Evolutionary conservation across 179 eudicot species (phyloP).

Genomic region (Sideroxylon spinosum): DNA sequence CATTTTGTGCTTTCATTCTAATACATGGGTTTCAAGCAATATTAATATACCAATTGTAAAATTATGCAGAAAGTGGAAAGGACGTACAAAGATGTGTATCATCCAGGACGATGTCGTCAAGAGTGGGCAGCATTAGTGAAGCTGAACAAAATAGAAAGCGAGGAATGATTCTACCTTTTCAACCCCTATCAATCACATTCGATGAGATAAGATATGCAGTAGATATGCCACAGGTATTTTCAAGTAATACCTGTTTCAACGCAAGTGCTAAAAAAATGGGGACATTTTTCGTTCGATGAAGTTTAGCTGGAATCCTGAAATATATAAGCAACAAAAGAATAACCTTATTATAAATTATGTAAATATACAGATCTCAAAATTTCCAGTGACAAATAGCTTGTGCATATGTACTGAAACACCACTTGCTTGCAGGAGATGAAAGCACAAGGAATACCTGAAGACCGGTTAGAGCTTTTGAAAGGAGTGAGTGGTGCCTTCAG

Average conservation of each 20-base stretch:
- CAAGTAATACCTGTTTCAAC: background rate
- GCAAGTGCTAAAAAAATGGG: background rate
- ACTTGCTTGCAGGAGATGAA: constrained; percentile 55
- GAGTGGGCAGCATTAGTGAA: constrained; percentile 12
- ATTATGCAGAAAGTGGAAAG: constrained; percentile 15
- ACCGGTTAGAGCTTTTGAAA: constrained; percentile 52
- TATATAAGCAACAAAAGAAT: background rate
- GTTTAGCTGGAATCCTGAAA: too few species aligned
- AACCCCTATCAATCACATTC: constrained; percentile 42
- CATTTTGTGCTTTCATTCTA: background rate
- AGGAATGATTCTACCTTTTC: constrained; percentile 51
- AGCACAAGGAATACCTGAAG: constrained; percentile 52
- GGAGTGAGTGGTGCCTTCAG: constrained; percentile 77
- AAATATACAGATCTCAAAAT: background rate
- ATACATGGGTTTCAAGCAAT: background rate
- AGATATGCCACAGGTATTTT: constrained; percentile 52
- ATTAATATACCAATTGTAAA: background rate
- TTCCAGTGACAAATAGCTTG: background rate
- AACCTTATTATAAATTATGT: too few species aligned
- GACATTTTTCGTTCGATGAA: too few species aligned
- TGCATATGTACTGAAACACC: background rate
- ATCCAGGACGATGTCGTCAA: constrained; percentile 15
- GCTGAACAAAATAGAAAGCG: constrained; percentile 21
- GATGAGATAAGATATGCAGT: constrained; percentile 42
- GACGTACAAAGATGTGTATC: constrained; percentile 15